Conservation (phyloP, 2,329 filamentous ascomycete genomes). For the Stagonosporopsis chrysanthemi region DNA sequence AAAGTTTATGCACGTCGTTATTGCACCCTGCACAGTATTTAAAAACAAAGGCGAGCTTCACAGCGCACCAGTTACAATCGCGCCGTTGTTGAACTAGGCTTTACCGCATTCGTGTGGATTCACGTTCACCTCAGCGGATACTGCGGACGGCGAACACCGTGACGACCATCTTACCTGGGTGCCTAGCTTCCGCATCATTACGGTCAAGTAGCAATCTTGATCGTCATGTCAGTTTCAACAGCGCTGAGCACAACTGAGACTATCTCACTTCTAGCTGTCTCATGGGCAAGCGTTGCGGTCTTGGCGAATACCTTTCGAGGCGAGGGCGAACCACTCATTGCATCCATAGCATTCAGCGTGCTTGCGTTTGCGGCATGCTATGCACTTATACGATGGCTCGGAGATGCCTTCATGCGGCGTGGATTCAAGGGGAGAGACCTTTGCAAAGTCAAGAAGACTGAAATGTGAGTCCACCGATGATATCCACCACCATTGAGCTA, state of each 20-base stretch:
- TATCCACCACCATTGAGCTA: conserved; percentile 18
- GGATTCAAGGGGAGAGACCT: conserved; percentile 91
- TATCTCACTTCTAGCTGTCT: conserved; percentile 67
- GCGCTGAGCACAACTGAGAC: conserved; percentile 62
- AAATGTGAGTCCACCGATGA: conserved; percentile 66
- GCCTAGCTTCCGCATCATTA: conserved; percentile 24
- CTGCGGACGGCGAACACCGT: conserved; percentile 10
- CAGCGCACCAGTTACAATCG: neutral
- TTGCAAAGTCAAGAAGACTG: conserved; percentile 75
- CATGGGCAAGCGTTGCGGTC: conserved; percentile 73
- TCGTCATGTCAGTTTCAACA: conserved; percentile 27
- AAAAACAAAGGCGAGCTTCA: conserved; percentile 9
- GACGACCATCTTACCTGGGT: conserved; percentile 10
- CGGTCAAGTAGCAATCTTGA: conserved; percentile 7
- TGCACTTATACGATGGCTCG: conserved; percentile 91
- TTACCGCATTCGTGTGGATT: conserved; percentile 14
- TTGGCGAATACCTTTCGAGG: conserved; percentile 80
- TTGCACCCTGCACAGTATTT: conserved; percentile 10
- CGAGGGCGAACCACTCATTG: conserved; percentile 87
- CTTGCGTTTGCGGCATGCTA: conserved; percentile 84
- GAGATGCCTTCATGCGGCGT: conserved; percentile 84
- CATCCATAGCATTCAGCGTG: conserved; percentile 84
- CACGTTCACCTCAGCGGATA: conserved; percentile 15
- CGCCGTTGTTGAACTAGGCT: conserved; percentile 1
- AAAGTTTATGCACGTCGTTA: conserved; percentile 18